Evolutionary conservation across 139 green algal genomes (phyloP).

Genomic region (Auxenochlorella pyrenoidosa): DNA sequence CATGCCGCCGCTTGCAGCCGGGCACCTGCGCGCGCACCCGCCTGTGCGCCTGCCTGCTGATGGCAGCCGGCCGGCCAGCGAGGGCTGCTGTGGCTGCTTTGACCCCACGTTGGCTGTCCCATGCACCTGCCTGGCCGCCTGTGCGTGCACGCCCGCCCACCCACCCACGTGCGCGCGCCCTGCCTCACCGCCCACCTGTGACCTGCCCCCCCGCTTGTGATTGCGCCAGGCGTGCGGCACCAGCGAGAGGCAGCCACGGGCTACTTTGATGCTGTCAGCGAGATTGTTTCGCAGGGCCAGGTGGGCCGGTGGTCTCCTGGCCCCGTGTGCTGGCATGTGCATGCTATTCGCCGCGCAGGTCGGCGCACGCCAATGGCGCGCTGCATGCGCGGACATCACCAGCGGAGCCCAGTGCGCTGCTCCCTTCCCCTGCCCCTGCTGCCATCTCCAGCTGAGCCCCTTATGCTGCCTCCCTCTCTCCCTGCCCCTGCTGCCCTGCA

Average conservation of each 20-base stretch:
- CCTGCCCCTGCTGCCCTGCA: background rate
- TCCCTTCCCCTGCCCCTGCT: too few species aligned
- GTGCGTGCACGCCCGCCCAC: too few species aligned
- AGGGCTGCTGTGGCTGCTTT: too few species aligned
- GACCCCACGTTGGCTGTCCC: too few species aligned
- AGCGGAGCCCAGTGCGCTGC: too few species aligned
- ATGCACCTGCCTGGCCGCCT: background rate
- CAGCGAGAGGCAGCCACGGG: slow-evolving; percentile 71
- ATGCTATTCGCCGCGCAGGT: too few species aligned
- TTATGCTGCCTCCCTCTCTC: background rate
- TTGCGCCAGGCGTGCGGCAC: slow-evolving; percentile 5
- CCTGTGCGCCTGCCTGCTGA: too few species aligned
- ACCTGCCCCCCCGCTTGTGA: background rate
- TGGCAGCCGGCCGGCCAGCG: too few species aligned
- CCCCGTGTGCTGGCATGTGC: background rate
- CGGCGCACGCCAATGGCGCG: too few species aligned
- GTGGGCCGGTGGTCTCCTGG: slow-evolving; percentile 24
- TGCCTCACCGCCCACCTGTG: background rate
- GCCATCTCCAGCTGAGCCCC: background rate
- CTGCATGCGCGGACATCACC: too few species aligned
- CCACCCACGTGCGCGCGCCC: background rate
- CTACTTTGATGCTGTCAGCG: slow-evolving; percentile 78
- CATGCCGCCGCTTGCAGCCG: too few species aligned
- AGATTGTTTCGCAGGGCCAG: slow-evolving; percentile 53
- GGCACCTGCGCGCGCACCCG: too few species aligned